Base-by-base conservation (phyloP, 495 filamentous ascomycete genomes). In the Chaetomidium leptoderma region DNA sequence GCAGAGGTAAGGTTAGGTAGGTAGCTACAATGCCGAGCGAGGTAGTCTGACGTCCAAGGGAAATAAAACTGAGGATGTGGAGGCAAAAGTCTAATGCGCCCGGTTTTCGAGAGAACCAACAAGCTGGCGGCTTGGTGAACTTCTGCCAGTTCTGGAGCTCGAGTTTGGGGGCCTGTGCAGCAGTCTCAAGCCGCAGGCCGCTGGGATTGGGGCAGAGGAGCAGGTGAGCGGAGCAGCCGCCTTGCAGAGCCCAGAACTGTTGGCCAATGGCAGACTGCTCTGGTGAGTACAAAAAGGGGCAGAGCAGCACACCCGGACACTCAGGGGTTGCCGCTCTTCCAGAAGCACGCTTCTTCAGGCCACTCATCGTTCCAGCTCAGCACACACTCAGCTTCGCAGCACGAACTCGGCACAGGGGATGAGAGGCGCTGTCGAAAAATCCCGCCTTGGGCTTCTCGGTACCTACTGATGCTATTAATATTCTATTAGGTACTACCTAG, bases 241-340 rank as follows among this genome's bases (percentile, higher is more conserved):
- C 52, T 45, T 45, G 52, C 37, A 55, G 39, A 30, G 32, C 2
- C 16, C 23, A 21, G 6, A 24, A 2, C 2, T 7, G 35, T 10
- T 5, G 19, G 7, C 54, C 54, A 57, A 57, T 57, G 26, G 13
- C 36, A 37, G 16, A 21, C 45, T 16, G 11, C 16, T 2, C 6
- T 11, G 30, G 19, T 27, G 32, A 17, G 14, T 6, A 14, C 19
- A n/a, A 49, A 52, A 52, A 45, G 56, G 47, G 47, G 56, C 44
- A 58, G 47, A 52, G 36, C 8, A 32, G 17, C 17, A 40, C n/a
- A n/a, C n/a, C n/a, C n/a, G n/a, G n/a, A 29, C 23, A 6, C 13
- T 57, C 46, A 49, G 44, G 55, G 55, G 55, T 32, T 16, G n/a
- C 10, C 11, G 33, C 33, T 57, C 30, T 55, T 55, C 53, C 29